A percentile compares a stretch with the other conserved stretches of the same genome.
Conservation (phyloP, 1,139 yeast species). For the Saccharomyces hybrid region DNA sequence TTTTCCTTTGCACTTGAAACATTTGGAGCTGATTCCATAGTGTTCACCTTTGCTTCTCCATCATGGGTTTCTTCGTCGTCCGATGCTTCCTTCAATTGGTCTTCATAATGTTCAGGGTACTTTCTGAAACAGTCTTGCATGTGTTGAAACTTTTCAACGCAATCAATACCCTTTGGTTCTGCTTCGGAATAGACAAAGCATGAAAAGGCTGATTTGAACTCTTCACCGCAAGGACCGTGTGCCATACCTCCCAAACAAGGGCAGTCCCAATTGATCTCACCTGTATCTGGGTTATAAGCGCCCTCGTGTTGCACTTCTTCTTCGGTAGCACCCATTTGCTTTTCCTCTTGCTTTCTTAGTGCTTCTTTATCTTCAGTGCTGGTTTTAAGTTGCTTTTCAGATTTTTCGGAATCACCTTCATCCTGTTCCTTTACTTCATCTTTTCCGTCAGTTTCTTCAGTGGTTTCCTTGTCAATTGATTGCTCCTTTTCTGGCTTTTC, state of each 20-base stretch:
- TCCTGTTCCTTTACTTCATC: not conserved
- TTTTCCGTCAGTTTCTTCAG: not conserved
- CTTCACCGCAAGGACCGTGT: conserved; percentile 96
- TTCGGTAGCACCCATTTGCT: conserved; percentile 8
- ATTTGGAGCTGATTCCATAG: not conserved
- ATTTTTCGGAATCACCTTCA: conserved; percentile 4
- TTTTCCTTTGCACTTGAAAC: not conserved
- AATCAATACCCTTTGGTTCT: conserved; percentile 96
- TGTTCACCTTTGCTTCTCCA: conserved; percentile 1
- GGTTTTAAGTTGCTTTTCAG: conserved; percentile 9
- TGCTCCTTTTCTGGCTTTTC: not conserved
- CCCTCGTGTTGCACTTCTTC: conserved; percentile 39
- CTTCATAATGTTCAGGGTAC: conserved; percentile 91
- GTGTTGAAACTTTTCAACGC: conserved; percentile 80
- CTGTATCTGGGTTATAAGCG: conserved; percentile 94
- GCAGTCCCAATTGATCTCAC: conserved; percentile 99
- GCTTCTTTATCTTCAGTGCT: not conserved
- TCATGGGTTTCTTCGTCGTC: conserved; percentile 16
- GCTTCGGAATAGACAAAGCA: conserved; percentile 92
- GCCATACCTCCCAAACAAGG: conserved; percentile 99
- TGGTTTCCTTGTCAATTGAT: not conserved
- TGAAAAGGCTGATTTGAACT: conserved; percentile 90
- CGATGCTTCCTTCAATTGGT: conserved; percentile 74
- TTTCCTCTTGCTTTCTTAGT: conserved; percentile 1
- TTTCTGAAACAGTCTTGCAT: conserved; percentile 95